Base-by-base conservation (phyloP, 2,329 filamentous ascomycete species). In the Fusarium oxysporum region DNA sequence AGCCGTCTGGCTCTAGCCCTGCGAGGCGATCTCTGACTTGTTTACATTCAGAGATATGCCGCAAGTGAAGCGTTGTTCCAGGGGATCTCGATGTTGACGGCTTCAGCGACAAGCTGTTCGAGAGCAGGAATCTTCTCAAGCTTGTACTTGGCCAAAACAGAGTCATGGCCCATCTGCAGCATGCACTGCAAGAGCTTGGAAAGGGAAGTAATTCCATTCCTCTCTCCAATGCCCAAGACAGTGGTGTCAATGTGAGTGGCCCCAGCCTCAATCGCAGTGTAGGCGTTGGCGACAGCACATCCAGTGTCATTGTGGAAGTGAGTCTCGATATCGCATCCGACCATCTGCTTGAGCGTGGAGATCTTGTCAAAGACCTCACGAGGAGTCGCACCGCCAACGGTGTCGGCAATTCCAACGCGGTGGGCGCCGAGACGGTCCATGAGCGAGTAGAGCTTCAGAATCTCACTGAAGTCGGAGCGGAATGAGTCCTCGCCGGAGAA, bases 321-420 rank as follows among this genome's bases (percentile, higher is more conserved):
- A 33, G 68, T 75, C 43, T 72, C 77, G 73, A 96, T 96, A 77
- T 96, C 93, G 81, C 93, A 95, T 53, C 72, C 64, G 11, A 81
- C 63, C 3, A 69, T 38, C 92, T 92, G 55, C 11, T 94, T 88
- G 48, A 97, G 89, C 21, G 94, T 96, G 79, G 93, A 87, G 75
- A 97, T 91, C 45, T 97, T 88, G 80, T 97, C 93, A 84, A 96
- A 97, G 61, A 97, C 95, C 85, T 97, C 93, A 79, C 94, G 88
- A 61, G 95, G 94, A 37, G 90, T 91, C 60, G 93, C 94, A 77
- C 93, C 94, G 69, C 93, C 93, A 75, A 97, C 95, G n/a, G 95
- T 97, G 81, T 98, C 95, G 51, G 95, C 95, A 80, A 98, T 95
- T 84, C 96, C 95, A 3, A 97, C 94, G 81, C 94, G 88, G 85